Evolutionary conservation across 306 rosid species (phyloP).

Genomic region (Canavalia gladiata): DNA sequence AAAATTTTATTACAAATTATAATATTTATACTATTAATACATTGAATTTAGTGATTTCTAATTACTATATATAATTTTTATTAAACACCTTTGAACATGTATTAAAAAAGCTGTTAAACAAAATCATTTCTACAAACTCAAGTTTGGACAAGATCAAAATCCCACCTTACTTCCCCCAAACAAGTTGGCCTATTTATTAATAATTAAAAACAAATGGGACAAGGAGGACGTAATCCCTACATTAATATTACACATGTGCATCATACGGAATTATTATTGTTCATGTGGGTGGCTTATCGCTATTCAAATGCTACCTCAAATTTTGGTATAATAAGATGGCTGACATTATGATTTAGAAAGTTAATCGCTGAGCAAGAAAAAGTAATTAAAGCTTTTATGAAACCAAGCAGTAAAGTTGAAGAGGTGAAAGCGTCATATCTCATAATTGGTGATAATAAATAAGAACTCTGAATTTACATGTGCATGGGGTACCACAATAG

Average conservation of each 20-base stretch:
- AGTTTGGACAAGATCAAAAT: too few relatives aligned
- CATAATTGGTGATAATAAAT: neutral
- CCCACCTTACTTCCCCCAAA: too few relatives aligned
- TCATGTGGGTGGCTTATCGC: slow-evolving; percentile 3
- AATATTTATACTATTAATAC: too few relatives aligned
- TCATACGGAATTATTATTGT: slow-evolving; percentile 15
- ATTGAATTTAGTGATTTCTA: too few relatives aligned
- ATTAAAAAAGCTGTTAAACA: too few relatives aligned
- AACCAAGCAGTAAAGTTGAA: slow-evolving; percentile 28
- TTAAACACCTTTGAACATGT: too few relatives aligned
- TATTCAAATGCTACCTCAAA: neutral
- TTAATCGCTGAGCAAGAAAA: neutral
- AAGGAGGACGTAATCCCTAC: neutral
- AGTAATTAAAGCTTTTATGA: slow-evolving; percentile 7
- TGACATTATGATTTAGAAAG: neutral
- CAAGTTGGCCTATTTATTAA: too few relatives aligned
- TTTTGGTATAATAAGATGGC: neutral
- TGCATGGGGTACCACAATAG: neutral
- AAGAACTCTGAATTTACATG: neutral
- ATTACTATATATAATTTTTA: too few relatives aligned
- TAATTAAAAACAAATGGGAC: neutral
- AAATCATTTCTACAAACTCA: too few relatives aligned
- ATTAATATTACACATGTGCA: slow-evolving; percentile 13
- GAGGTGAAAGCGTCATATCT: neutral
- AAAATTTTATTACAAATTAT: too few relatives aligned